Conservation (phyloP, 352 stramenopile genomes). For the Ophiocytium majus region DNA sequence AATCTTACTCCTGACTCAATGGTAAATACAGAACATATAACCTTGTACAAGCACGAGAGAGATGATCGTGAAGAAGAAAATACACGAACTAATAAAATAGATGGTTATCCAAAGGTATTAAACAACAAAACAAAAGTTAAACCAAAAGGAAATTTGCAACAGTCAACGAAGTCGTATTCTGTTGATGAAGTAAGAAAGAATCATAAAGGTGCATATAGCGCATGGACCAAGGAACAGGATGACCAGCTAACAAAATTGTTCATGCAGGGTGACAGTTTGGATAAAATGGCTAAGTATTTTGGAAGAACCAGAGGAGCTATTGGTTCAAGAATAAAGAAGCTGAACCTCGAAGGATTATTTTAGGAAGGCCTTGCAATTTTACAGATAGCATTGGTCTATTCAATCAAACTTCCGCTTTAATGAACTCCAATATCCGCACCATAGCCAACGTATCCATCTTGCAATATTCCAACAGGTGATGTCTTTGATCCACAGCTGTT, state of each 20-base stretch:
- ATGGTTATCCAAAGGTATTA: constrained; percentile 18
- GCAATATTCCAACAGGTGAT: too few relatives aligned
- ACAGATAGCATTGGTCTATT: too few relatives aligned
- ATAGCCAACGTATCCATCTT: too few relatives aligned
- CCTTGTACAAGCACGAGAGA: constrained; percentile 17
- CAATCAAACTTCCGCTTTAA: too few relatives aligned
- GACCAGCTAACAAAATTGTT: neutral
- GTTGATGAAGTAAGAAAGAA: neutral
- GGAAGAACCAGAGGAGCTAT: neutral
- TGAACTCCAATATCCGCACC: too few relatives aligned
- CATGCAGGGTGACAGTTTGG: neutral
- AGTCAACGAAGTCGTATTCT: neutral
- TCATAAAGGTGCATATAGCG: neutral
- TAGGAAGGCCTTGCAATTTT: too few relatives aligned
- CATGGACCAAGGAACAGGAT: neutral
- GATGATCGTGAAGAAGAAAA: constrained; percentile 24
- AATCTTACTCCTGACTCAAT: neutral
- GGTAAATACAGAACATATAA: constrained; percentile 9
- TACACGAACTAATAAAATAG: constrained; percentile 15
- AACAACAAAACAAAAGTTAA: constrained; percentile 14
- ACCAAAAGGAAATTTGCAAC: neutral
- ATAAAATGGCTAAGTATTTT: constrained; percentile 10
- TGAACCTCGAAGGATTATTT: neutral
- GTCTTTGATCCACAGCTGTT: too few relatives aligned
- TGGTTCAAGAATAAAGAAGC: neutral